Conservation (phyloP, 371 early-diverging fungal genomes). For the Apophysomyces sp. region DNA sequence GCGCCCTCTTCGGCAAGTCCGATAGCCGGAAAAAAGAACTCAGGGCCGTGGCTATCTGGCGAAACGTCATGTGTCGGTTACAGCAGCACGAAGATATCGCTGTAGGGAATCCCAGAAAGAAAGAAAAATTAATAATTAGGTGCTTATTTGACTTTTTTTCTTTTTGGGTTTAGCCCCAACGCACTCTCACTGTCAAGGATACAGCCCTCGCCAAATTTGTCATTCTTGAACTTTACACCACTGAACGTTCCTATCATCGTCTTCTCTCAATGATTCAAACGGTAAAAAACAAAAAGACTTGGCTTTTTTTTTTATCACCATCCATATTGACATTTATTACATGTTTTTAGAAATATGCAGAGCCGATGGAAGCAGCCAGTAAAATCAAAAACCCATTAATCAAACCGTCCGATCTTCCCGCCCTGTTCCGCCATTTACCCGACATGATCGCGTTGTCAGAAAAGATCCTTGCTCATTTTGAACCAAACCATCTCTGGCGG, state of each 20-base stretch:
- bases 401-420: constrained; percentile 30
- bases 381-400: constrained; percentile 30
- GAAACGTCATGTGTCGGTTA: constrained; percentile 10
- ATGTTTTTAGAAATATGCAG: constrained; percentile 35
- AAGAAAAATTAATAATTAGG: background rate
- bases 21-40: background rate
- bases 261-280: constrained; percentile 31
- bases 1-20: constrained; percentile 1
- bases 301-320: too few species aligned
- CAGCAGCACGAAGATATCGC: background rate
- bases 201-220: constrained; percentile 21
- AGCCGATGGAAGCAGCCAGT: constrained; percentile 31
- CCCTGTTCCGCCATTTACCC: constrained; percentile 37
- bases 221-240: constrained; percentile 21
- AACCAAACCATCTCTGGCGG: constrained; percentile 16
- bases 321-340: too few species aligned
- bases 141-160: background rate
- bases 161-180: background rate
- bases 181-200: constrained; percentile 4
- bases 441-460: constrained; percentile 32
- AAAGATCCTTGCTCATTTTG: constrained; percentile 20
- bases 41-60: constrained; percentile 4
- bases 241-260: constrained; percentile 31
- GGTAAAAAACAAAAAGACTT: constrained; percentile 14
- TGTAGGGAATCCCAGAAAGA: background rate